Conservation (phyloP, 345 rosid genomes). For the Heritiera littoralis region DNA sequence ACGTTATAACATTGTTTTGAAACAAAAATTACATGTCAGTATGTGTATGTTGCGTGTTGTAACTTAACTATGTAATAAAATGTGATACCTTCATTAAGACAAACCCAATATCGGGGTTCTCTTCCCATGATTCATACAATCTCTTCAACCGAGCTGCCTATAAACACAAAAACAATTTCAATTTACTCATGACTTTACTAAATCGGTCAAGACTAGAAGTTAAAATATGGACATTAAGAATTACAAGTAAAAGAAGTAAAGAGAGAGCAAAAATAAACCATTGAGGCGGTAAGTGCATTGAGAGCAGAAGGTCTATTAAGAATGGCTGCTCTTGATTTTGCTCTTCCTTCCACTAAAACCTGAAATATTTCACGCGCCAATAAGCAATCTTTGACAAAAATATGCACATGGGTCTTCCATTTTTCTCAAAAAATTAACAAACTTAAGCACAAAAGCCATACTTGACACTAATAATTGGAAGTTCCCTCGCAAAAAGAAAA, state of each 20-base stretch:
- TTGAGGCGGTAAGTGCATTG: conserved; percentile 69
- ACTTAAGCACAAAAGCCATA: background rate
- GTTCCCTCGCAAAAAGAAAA: too few species aligned
- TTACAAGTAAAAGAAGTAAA: background rate
- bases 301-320: conserved; percentile 71
- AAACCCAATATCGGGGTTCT: conserved; percentile 80
- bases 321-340: conserved; percentile 86
- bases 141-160: conserved; percentile 73
- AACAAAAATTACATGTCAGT: background rate
- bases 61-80: background rate
- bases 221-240: conserved; percentile 1
- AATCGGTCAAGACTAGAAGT: background rate
- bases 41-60: background rate
- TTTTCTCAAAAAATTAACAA: background rate
- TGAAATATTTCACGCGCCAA: conserved; percentile 28
- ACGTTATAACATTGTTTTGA: background rate
- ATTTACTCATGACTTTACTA: background rate
- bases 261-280: conserved; percentile 42
- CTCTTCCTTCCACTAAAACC: conserved; percentile 90
- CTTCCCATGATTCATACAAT: conserved; percentile 94
- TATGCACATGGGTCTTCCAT: conserved; percentile 4
- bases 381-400: conserved; percentile 4
- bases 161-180: conserved; percentile 7
- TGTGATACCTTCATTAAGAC: conserved; percentile 75
- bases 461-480: too few species aligned